phyloP scores from a whole-genome alignment of 768 basidiomycete species.

The Auricularia cornea region DNA sequence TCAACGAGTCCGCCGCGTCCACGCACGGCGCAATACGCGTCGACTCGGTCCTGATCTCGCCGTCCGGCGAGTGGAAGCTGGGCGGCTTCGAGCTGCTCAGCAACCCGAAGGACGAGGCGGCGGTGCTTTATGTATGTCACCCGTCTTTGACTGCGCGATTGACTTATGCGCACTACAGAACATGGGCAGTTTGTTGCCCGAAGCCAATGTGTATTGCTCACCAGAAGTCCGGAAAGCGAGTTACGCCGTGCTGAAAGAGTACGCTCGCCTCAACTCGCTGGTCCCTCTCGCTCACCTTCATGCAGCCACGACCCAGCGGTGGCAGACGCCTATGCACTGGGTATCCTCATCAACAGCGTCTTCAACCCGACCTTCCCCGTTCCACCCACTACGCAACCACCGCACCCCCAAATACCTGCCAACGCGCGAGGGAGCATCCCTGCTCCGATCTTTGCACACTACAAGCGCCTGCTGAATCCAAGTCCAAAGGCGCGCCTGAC shows the following conservation, averaged over 20 bases:
- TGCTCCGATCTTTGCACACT: constrained; percentile 58
- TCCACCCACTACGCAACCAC: constrained; percentile 59
- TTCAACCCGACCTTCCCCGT: constrained; percentile 81
- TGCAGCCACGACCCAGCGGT: constrained; percentile 46
- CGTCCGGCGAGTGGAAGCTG: constrained; percentile 93
- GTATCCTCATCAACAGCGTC: constrained; percentile 72
- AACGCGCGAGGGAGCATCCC: constrained; percentile 76
- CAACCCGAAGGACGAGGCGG: constrained; percentile 67
- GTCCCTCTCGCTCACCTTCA: constrained; percentile 28
- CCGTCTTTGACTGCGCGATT: constrained; percentile 5
- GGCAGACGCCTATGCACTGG: constrained; percentile 82
- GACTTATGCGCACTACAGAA: constrained; percentile 34
- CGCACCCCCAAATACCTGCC: constrained; percentile 70
- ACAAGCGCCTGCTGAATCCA: constrained; percentile 86
- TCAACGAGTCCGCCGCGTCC: constrained; percentile 76
- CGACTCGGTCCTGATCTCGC: constrained; percentile 82
- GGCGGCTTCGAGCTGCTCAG: constrained; percentile 91
- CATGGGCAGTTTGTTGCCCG: constrained; percentile 55
- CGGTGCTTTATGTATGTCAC: constrained; percentile 77
- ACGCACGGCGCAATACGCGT: constrained; percentile 74
- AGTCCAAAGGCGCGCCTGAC: constrained; percentile 73
- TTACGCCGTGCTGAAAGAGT: constrained; percentile 82
- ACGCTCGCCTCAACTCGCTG: constrained; percentile 16
- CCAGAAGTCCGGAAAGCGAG: constrained; percentile 88
- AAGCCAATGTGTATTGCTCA: constrained; percentile 50